These are phyloP conservation scores for Solanum chmielewskii DNA, from an alignment of 257 asterid species.

Conservation along the genomic window DNA sequence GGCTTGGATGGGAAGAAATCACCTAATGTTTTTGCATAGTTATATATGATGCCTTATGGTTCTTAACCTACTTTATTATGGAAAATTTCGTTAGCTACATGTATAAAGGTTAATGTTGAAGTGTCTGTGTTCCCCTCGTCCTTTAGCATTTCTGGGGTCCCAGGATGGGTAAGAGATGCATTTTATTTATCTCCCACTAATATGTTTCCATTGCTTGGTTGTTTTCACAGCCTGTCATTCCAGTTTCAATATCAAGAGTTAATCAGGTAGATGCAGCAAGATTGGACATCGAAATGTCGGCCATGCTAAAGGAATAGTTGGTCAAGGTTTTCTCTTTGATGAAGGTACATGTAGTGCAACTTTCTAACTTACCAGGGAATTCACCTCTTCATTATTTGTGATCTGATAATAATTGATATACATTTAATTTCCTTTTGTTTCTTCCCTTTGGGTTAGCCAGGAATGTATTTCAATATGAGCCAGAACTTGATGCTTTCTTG, in stretches of 20 bases:
- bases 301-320: slow-evolving; percentile 80
- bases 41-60: not conserved
- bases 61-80: not conserved
- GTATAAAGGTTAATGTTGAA: not conserved
- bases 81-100: not conserved
- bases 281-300: slow-evolving; percentile 82
- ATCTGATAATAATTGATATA: not conserved
- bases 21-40: not conserved
- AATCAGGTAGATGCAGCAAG: slow-evolving; percentile 79
- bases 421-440: slow-evolving; percentile 31
- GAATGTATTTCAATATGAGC: slow-evolving; percentile 84
- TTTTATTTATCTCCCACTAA: not conserved
- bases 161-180: not conserved
- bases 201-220: not conserved
- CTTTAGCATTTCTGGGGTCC: not conserved
- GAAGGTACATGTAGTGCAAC: slow-evolving; percentile 48
- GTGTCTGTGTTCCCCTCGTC: not conserved
- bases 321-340: slow-evolving; percentile 70
- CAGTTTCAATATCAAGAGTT: slow-evolving; percentile 75
- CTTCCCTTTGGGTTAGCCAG: slow-evolving; percentile 74
- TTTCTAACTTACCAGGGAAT: not conserved
- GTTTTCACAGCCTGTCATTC: slow-evolving; percentile 44
- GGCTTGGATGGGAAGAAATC: not conserved
- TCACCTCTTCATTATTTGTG: not conserved
- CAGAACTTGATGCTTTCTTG: slow-evolving; percentile 85